These are phyloP conservation scores for Fusarium foetens DNA, from an alignment of 2,329 filamentous ascomycete species.

Conservation along the genomic window DNA sequence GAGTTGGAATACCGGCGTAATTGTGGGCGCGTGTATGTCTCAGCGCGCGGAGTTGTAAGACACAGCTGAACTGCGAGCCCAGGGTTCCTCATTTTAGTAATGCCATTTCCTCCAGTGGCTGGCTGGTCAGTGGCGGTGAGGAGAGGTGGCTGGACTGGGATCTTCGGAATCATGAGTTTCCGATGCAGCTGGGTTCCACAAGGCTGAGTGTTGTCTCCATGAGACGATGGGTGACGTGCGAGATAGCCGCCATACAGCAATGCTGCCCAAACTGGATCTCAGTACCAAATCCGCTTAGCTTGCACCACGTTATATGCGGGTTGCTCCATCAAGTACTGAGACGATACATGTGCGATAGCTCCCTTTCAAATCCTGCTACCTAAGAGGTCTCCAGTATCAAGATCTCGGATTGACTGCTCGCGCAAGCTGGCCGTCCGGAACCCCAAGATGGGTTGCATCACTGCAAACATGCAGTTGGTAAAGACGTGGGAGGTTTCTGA, in stretches of 20 bases:
- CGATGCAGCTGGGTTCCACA: neutral
- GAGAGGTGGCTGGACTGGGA: neutral
- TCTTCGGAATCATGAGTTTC: neutral
- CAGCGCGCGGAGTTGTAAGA: neutral
- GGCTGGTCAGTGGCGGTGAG: neutral
- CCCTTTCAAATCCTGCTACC: too few relatives aligned
- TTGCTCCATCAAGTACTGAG: too few relatives aligned
- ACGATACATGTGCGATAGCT: too few relatives aligned
- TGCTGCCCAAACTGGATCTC: too few relatives aligned
- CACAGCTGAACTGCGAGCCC: neutral
- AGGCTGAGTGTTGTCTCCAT: neutral
- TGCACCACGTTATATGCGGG: too few relatives aligned
- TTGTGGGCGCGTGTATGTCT: too few relatives aligned
- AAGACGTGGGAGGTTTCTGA: too few relatives aligned
- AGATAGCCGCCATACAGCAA: neutral
- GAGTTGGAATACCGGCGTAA: too few relatives aligned
- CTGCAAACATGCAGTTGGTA: neutral
- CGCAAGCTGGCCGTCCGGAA: neutral
- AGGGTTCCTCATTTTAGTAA: too few relatives aligned
- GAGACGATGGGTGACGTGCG: neutral
- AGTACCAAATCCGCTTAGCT: too few relatives aligned
- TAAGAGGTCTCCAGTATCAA: too few relatives aligned
- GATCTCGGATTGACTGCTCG: neutral
- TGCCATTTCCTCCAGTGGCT: neutral
- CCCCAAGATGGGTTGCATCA: neutral